These are phyloP conservation scores for Spinellus fusiger DNA, from an alignment of 192 early-diverging fungal species.

Conservation along the genomic window DNA sequence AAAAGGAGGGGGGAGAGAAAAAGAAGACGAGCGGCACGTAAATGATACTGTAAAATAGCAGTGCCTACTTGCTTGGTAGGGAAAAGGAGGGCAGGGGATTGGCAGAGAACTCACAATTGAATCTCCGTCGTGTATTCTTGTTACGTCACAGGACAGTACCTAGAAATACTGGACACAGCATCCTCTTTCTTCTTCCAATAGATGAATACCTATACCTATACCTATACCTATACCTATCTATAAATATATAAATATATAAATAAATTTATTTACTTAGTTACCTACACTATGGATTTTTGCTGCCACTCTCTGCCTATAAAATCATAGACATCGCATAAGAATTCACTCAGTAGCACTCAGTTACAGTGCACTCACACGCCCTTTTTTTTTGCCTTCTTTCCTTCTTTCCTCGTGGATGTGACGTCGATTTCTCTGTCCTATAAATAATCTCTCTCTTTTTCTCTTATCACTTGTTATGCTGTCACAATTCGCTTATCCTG, in stretches of 20 bases:
- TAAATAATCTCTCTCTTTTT: neutral
- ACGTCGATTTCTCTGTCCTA: too few species aligned
- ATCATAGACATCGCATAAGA: too few species aligned
- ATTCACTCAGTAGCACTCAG: too few species aligned
- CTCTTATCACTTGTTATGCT: neutral
- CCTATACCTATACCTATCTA: too few species aligned
- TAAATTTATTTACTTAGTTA: too few species aligned
- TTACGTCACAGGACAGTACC: neutral
- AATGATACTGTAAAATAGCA: too few species aligned
- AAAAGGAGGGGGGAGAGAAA: neutral
- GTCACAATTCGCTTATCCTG: neutral
- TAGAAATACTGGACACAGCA: neutral
- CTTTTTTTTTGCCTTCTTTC: too few species aligned
- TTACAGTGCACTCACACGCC: neutral
- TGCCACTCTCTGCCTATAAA: too few species aligned
- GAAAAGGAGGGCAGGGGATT: neutral
- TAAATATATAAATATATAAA: too few species aligned
- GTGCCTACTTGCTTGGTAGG: too few species aligned
- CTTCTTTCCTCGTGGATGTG: too few species aligned
- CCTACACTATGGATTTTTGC: too few species aligned
- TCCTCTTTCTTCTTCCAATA: neutral
- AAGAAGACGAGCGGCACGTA: neutral
- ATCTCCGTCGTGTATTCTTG: neutral
- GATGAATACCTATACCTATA: neutral
- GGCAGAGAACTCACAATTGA: neutral